phyloP scores from a whole-genome alignment of 306 rosid species.

The Vigna nakashimae region DNA sequence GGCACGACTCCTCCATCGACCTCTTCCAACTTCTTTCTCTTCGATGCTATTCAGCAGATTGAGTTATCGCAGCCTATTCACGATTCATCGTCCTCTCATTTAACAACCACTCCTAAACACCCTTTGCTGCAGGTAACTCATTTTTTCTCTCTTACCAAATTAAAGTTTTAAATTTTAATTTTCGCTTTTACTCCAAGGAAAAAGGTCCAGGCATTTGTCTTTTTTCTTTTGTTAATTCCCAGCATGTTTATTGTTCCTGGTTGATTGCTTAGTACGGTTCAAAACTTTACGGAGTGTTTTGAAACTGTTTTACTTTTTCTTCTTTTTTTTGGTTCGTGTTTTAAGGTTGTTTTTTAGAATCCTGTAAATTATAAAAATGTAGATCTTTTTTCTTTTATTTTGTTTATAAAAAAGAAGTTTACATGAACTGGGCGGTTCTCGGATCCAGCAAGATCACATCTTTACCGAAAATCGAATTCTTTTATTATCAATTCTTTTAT shows the following conservation, averaged over 20 bases:
- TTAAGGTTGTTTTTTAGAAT: background rate
- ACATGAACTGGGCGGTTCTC: too few species aligned
- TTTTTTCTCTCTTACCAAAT: background rate
- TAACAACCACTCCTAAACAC: conserved; percentile 42
- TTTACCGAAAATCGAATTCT: too few species aligned
- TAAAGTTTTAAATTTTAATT: background rate
- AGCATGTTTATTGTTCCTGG: background rate
- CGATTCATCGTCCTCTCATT: conserved; percentile 34
- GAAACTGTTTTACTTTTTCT: background rate
- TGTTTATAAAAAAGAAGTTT: too few species aligned
- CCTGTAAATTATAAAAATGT: background rate
- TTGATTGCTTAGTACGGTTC: background rate
- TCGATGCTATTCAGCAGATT: conserved; percentile 43
- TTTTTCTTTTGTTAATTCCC: background rate
- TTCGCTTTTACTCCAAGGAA: background rate
- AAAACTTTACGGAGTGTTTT: background rate
- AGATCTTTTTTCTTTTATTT: background rate
- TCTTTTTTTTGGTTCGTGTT: background rate
- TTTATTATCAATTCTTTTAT: too few species aligned
- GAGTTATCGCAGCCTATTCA: conserved; percentile 34
- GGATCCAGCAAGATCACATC: too few species aligned
- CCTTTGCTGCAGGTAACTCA: conserved; percentile 56
- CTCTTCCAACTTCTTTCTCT: conserved; percentile 46
- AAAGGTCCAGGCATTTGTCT: background rate
- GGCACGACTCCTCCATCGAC: conserved; percentile 33